Percentiles rank a stretch among this genome's conserved stretches.
Evolutionary conservation across 2,329 filamentous ascomycete species (phyloP).

Genomic region (Leptosphaerulina australis): DNA sequence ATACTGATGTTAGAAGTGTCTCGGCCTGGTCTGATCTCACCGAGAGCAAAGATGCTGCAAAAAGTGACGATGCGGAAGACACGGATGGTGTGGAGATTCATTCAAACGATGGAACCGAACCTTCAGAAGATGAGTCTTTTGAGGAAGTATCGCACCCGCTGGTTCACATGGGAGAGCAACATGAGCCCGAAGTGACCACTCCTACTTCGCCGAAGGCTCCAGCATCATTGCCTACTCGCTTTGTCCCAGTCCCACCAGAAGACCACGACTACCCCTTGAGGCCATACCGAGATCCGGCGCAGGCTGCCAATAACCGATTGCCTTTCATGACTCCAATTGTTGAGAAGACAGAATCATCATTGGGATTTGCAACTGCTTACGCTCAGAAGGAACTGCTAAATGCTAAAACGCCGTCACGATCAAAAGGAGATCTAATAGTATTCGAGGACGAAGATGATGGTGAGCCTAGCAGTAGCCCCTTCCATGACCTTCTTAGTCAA

Average conservation of each 20-base stretch:
- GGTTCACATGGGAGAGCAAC: constrained; percentile 37
- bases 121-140: constrained; percentile 45
- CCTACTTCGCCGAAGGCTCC: constrained; percentile 53
- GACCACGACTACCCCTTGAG: constrained; percentile 81
- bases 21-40: constrained; percentile 92
- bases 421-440: constrained; percentile 48
- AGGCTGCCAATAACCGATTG: constrained; percentile 85
- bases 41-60: constrained; percentile 70
- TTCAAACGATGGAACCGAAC: constrained; percentile 42
- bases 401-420: constrained; percentile 79
- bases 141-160: constrained; percentile 41
- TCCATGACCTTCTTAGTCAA: constrained; percentile 67
- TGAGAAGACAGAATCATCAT: constrained; percentile 88
- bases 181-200: constrained; percentile 52
- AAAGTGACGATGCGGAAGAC: constrained; percentile 31
- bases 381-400: constrained; percentile 65
- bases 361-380: constrained; percentile 59
- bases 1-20: constrained; percentile 54
- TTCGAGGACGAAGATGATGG: constrained; percentile 46
- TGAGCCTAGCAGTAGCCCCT: constrained; percentile 71
- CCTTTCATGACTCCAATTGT: constrained; percentile 99
- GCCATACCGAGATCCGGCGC: constrained; percentile 78
- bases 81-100: no score
- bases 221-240: constrained; percentile 60
- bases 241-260: constrained; percentile 80